These are phyloP conservation scores for Hymenoscyphus salicellus DNA, from an alignment of 2,329 filamentous ascomycete genomes.

Conservation along the genomic window DNA sequence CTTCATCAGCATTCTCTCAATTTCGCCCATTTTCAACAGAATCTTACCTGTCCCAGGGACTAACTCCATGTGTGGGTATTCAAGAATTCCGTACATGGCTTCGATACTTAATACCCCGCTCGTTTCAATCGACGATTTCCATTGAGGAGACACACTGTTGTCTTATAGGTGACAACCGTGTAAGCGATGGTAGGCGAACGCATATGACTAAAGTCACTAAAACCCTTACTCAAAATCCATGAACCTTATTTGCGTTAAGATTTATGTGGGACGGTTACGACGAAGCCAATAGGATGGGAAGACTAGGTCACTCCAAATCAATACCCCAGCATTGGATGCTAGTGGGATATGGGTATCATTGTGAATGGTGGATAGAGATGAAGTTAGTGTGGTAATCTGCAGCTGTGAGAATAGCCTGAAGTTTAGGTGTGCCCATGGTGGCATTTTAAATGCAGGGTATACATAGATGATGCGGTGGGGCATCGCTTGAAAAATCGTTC, in stretches of 20 bases:
- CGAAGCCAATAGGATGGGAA: background rate
- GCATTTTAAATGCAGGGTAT: too few relatives aligned
- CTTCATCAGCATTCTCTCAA: background rate
- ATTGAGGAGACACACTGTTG: background rate
- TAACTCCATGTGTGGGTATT: slow-evolving; percentile 43
- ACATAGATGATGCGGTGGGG: too few relatives aligned
- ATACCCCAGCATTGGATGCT: background rate
- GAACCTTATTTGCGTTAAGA: background rate
- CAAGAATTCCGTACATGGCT: slow-evolving; percentile 45
- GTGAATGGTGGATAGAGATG: too few relatives aligned
- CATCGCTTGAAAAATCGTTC: too few relatives aligned
- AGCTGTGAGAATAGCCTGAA: background rate
- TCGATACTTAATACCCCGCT: background rate
- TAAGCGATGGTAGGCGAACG: background rate
- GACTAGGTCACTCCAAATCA: background rate
- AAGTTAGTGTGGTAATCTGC: background rate
- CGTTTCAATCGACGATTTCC: background rate
- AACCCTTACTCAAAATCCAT: background rate
- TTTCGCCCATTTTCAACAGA: background rate
- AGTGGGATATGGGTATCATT: background rate
- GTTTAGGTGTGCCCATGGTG: too few relatives aligned
- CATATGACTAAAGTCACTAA: background rate
- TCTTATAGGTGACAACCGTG: background rate
- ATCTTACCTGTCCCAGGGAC: slow-evolving; percentile 48
- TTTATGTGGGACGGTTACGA: background rate